Evolutionary conservation across 2,329 filamentous ascomycete genomes (phyloP), one percentile per base, ranked within the genome.

Genomic region (Calonectria pteridis): DNA sequence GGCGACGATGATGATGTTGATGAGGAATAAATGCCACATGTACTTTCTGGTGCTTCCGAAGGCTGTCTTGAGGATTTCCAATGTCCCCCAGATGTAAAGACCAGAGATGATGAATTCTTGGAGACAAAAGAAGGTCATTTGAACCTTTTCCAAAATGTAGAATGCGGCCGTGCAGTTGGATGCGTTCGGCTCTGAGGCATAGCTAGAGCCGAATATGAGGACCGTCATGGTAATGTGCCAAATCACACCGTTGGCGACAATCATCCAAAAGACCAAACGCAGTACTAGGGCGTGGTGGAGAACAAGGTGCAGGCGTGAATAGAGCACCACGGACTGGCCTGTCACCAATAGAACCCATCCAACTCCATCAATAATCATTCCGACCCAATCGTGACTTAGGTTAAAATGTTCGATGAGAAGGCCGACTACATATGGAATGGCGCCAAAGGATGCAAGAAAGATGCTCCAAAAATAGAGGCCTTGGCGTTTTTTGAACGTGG

Each of bases 221-320:
- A 92, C 84, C 0, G 87, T 89, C 10, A 89, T 91, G 1, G 88
- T 87, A 0, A 89, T 81, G 76, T 92, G 89, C 13, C 91, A 81
- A 10, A 91, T 73, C 37, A 91, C 76, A 31, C 85, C 85, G 78
- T 91, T 87, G 74, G 85, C 78, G 66, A 91, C 86, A 69, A 93
- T 92, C 87, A 92, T 90, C 74, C 78, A 84, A 1, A 91, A 84
- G 0, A 90, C 87, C 7, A 85, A 84, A 4, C 85, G 85, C 1
- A 92, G 84, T 11, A 87, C 81, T 4, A 82, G 81, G 9, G 85
- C 63, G 85, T 90, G 88, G 23, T 86, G 86, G 4, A 90, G 84
- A n/a, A 93, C 86, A 3, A 93, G 85, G 77, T 92, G 90, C 0
- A 93, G 85, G 3, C 91, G 87, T 3, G 90, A 92, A 83, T 91